Conservation (phyloP, 1,284 basidiomycete genomes). For the Pyrrhoderma lamaoense region DNA sequence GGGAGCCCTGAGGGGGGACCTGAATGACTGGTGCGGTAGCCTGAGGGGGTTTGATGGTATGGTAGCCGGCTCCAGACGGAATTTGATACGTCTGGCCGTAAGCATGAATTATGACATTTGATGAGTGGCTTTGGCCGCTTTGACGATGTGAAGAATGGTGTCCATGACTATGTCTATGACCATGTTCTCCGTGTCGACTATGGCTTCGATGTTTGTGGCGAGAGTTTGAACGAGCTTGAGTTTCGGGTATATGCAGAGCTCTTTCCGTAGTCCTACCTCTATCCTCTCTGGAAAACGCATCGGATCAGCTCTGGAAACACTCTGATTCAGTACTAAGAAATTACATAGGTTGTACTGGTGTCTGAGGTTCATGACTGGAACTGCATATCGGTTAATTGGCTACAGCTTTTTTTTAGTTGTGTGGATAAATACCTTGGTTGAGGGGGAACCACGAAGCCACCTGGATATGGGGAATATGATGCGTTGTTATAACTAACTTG, state of each 20-base stretch:
- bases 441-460: too few relatives aligned
- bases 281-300: neutral
- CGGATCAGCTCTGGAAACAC: too few relatives aligned
- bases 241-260: neutral
- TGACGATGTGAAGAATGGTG: constrained; percentile 1
- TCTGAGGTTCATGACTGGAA: too few relatives aligned
- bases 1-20: neutral
- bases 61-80: neutral
- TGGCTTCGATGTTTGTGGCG: constrained; percentile 4
- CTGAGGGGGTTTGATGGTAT: neutral
- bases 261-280: constrained; percentile 8
- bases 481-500: neutral
- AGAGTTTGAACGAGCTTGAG: constrained; percentile 2
- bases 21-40: neutral
- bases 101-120: constrained; percentile 5
- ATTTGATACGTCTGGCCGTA: constrained; percentile 8
- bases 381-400: too few relatives aligned
- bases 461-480: too few relatives aligned
- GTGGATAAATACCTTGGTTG: too few relatives aligned
- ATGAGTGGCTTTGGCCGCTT: neutral
- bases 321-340: too few relatives aligned
- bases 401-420: too few relatives aligned
- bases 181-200: neutral
- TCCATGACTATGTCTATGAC: constrained; percentile 2
- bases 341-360: too few relatives aligned